These are phyloP conservation scores for Schizophyllum commune DNA, from an alignment of 1,284 basidiomycete genomes.

Conservation along the genomic window DNA sequence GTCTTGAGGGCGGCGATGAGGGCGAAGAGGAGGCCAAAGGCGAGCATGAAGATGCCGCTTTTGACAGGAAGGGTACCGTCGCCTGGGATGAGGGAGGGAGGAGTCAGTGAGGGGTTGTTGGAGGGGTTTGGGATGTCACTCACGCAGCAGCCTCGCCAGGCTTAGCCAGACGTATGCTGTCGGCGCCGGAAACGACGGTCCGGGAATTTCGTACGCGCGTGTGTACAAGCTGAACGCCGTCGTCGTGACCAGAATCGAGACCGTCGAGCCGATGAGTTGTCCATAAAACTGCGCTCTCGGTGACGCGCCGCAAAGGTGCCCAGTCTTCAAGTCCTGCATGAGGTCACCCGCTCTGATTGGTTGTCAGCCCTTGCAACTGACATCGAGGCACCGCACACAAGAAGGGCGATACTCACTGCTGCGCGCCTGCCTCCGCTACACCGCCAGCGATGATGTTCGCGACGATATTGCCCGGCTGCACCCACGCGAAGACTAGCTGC, in stretches of 20 bases:
- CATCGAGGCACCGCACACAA: neutral
- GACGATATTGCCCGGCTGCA: constrained; percentile 91
- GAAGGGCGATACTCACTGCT: constrained; percentile 55
- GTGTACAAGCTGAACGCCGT: constrained; percentile 87
- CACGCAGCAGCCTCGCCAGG: constrained; percentile 83
- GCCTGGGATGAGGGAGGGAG: constrained; percentile 31
- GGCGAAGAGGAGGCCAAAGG: constrained; percentile 68
- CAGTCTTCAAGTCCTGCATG: constrained; percentile 98
- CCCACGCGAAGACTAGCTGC: constrained; percentile 88
- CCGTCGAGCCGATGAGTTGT: constrained; percentile 80
- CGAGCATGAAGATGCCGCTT: constrained; percentile 74
- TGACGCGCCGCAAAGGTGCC: constrained; percentile 81
- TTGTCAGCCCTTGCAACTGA: neutral
- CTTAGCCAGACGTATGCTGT: constrained; percentile 91
- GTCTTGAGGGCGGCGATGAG: constrained; percentile 64
- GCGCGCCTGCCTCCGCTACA: constrained; percentile 93
- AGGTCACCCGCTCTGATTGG: constrained; percentile 80
- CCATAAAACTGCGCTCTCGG: constrained; percentile 85
- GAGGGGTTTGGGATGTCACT: constrained; percentile 21
- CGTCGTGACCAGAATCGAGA: constrained; percentile 85
- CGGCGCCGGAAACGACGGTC: constrained; percentile 89
- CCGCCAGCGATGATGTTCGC: constrained; percentile 96
- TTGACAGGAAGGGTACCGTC: constrained; percentile 78
- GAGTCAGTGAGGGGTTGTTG: constrained; percentile 7
- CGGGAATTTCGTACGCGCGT: constrained; percentile 78